These are phyloP conservation scores for Penicillium riverlandense DNA, from an alignment of 495 filamentous ascomycete species.

Conservation along the genomic window DNA sequence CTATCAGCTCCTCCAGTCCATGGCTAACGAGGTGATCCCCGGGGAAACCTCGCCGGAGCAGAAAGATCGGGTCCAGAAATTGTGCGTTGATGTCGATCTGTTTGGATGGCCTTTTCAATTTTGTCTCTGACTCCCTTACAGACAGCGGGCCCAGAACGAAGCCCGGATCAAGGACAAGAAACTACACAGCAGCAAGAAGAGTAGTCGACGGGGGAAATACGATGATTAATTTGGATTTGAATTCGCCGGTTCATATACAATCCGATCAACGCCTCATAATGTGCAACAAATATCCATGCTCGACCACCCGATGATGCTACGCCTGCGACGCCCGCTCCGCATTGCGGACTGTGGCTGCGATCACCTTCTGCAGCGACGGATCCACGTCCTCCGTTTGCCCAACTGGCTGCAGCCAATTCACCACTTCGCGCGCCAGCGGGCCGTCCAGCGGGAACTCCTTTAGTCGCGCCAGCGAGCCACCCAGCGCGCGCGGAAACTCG, in stretches of 20 bases:
- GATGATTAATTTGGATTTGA: constrained; percentile 24
- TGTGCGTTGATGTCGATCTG: constrained; percentile 44
- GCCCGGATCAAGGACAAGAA: constrained; percentile 70
- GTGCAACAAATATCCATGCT: constrained; percentile 3
- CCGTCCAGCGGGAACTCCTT: constrained; percentile 26
- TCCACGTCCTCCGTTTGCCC: constrained; percentile 54
- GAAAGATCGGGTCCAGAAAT: constrained; percentile 47
- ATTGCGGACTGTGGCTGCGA: constrained; percentile 48
- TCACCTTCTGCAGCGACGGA: constrained; percentile 55
- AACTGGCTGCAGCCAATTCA: constrained; percentile 52
- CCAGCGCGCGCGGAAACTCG: constrained; percentile 67
- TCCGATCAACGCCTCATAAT: constrained; percentile 10
- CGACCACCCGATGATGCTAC: constrained; percentile 7
- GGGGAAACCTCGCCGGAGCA: constrained; percentile 60
- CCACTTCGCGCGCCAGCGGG: constrained; percentile 46
- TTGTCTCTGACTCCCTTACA: constrained; percentile 23
- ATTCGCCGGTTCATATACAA: too few relatives aligned
- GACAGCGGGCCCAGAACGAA: constrained; percentile 66
- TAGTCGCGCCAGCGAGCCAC: constrained; percentile 55
- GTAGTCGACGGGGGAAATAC: constrained; percentile 48
- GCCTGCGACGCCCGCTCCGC: constrained; percentile 23
- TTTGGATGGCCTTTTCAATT: too few relatives aligned
- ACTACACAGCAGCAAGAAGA: constrained; percentile 72
- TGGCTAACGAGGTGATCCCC: constrained; percentile 47
- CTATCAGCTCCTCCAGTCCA: constrained; percentile 46